These are phyloP conservation scores for Skeletonema tropicum DNA, from an alignment of 108 stramenopile species.

Conservation along the genomic window DNA sequence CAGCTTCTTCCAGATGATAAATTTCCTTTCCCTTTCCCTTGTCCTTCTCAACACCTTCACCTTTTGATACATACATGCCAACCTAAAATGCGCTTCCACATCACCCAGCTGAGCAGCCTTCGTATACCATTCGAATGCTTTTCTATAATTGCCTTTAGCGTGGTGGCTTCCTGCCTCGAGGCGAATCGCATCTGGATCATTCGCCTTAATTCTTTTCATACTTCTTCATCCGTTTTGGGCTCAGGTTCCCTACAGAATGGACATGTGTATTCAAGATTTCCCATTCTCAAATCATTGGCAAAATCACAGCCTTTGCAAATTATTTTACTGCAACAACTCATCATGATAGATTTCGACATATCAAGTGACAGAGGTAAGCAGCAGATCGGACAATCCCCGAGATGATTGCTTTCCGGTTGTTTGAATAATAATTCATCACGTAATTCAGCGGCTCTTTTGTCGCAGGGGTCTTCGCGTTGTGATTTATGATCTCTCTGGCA, in stretches of 20 bases:
- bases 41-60: no score
- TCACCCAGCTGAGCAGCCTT: constrained; percentile 1
- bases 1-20: not conserved
- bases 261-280: not conserved
- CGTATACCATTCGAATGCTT: not conserved
- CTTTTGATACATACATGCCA: no score
- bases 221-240: no score
- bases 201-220: constrained; percentile 5
- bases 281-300: not conserved
- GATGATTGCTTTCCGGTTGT: not conserved
- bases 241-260: no score
- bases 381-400: not conserved
- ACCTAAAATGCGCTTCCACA: not conserved
- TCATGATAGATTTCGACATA: not conserved
- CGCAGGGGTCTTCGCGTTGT: no score
- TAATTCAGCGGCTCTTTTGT: no score
- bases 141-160: not conserved
- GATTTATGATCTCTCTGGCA: no score
- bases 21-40: not conserved
- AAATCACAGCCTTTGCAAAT: no score
- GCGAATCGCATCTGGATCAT: not conserved
- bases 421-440: not conserved
- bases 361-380: not conserved
- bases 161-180: not conserved
- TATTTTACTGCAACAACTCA: no score